phyloP scores from a whole-genome alignment of 2,329 filamentous ascomycete genomes.

The Paradendryphiella salina region DNA sequence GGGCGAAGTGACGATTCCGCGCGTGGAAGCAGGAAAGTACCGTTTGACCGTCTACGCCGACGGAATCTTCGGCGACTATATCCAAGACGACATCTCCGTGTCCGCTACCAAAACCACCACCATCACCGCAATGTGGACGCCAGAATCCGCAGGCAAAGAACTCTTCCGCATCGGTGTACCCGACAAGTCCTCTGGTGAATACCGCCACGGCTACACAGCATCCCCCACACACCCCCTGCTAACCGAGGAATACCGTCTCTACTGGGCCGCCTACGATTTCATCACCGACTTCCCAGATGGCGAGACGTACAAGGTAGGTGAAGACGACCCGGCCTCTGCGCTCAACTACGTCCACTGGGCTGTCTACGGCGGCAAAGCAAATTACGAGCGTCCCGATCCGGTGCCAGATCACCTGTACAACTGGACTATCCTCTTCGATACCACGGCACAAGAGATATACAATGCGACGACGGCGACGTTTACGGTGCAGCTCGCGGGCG shows the following conservation, averaged over 20 bases:
- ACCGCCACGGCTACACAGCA: slow-evolving; percentile 60
- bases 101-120: slow-evolving; percentile 44
- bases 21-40: slow-evolving; percentile 62
- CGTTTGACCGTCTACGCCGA: slow-evolving; percentile 66
- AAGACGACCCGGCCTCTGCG: slow-evolving; percentile 49
- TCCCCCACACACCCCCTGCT: slow-evolving; percentile 52
- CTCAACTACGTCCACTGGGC: slow-evolving; percentile 70
- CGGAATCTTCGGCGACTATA: slow-evolving; percentile 63
- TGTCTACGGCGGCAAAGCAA: slow-evolving; percentile 61
- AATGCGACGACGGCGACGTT: slow-evolving; percentile 56
- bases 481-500: slow-evolving; percentile 65
- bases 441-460: slow-evolving; percentile 43
- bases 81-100: slow-evolving; percentile 57
- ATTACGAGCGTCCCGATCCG: slow-evolving; percentile 51
- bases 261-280: slow-evolving; percentile 65
- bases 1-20: slow-evolving; percentile 57
- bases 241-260: slow-evolving; percentile 63
- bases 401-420: slow-evolving; percentile 43
- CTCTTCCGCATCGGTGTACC: slow-evolving; percentile 66
- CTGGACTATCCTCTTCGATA: slow-evolving; percentile 30
- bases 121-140: slow-evolving; percentile 52
- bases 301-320: slow-evolving; percentile 61
- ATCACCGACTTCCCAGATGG: slow-evolving; percentile 62
- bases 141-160: slow-evolving; percentile 61
- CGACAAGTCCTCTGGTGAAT: slow-evolving; percentile 65